Conservation (phyloP, 1,284 basidiomycete species). For the Dichomitus squalens region DNA sequence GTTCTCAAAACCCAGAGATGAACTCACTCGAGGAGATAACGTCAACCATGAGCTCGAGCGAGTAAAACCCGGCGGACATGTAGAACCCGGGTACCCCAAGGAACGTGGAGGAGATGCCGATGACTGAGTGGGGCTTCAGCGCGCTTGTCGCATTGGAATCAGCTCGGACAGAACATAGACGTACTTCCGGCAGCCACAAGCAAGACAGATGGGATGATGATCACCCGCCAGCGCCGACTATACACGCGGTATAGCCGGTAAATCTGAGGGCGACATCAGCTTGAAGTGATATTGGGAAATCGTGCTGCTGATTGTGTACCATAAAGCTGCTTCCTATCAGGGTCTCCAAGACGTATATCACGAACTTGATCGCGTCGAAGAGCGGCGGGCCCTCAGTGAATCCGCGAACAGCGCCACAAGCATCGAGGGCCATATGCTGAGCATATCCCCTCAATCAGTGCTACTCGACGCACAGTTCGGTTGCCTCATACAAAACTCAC, state of each 20-base stretch:
- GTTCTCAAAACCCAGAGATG: too few species aligned
- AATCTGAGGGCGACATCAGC: not conserved
- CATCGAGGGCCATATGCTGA: not conserved
- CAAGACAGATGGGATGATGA: not conserved
- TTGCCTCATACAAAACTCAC: not conserved
- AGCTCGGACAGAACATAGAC: not conserved
- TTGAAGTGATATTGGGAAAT: not conserved
- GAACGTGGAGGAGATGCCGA: conserved; percentile 9
- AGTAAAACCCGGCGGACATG: conserved; percentile 11
- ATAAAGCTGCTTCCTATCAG: not conserved
- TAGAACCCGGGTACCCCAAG: conserved; percentile 6
- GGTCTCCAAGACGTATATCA: not conserved
- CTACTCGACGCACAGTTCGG: not conserved
- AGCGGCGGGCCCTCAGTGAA: not conserved
- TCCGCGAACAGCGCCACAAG: not conserved
- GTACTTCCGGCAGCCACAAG: not conserved
- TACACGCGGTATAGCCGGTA: not conserved
- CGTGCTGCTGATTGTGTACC: not conserved
- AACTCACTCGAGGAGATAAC: conserved; percentile 8
- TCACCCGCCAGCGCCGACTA: not conserved
- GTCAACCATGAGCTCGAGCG: conserved; percentile 3
- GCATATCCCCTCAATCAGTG: not conserved
- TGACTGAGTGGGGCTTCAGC: not conserved
- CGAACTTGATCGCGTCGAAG: not conserved
- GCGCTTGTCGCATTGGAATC: not conserved